These are phyloP conservation scores for Globisporangium paddicum DNA, from an alignment of 352 stramenopile genomes.

Conservation along the genomic window DNA sequence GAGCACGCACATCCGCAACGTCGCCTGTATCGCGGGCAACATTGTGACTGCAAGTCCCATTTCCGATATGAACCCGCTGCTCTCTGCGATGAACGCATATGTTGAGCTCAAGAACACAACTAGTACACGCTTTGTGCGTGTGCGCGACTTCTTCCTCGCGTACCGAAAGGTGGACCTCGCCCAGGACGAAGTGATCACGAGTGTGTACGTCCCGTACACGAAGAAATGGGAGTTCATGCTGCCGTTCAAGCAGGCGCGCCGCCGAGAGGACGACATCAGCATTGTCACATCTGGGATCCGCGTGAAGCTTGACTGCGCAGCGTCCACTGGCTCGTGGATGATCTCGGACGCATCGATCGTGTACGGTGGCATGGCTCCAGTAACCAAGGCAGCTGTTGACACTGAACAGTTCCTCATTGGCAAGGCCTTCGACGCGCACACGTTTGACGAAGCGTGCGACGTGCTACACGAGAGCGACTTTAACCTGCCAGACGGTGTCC, in stretches of 20 bases:
- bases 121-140: constrained; percentile 37
- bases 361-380: constrained; percentile 67
- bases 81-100: constrained; percentile 83
- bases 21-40: constrained; percentile 94
- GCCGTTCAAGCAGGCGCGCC: constrained; percentile 94
- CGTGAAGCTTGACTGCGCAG: constrained; percentile 65
- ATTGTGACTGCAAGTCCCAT: constrained; percentile 96
- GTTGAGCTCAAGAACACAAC: constrained; percentile 49
- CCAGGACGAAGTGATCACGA: constrained; percentile 88
- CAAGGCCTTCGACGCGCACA: constrained; percentile 72
- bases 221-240: constrained; percentile 90
- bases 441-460: constrained; percentile 80
- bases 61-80: constrained; percentile 96
- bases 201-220: constrained; percentile 87
- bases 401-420: constrained; percentile 75
- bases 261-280: constrained; percentile 96
- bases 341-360: constrained; percentile 54
- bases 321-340: constrained; percentile 67
- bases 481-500: constrained; percentile 86
- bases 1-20: constrained; percentile 96
- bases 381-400: constrained; percentile 47
- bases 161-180: constrained; percentile 93
- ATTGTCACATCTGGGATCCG: constrained; percentile 95
- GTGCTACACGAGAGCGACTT: constrained; percentile 87
- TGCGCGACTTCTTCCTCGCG: constrained; percentile 93